Base-by-base conservation (phyloP, 2,329 filamentous ascomycete genomes). In the Venturia nashicola region DNA sequence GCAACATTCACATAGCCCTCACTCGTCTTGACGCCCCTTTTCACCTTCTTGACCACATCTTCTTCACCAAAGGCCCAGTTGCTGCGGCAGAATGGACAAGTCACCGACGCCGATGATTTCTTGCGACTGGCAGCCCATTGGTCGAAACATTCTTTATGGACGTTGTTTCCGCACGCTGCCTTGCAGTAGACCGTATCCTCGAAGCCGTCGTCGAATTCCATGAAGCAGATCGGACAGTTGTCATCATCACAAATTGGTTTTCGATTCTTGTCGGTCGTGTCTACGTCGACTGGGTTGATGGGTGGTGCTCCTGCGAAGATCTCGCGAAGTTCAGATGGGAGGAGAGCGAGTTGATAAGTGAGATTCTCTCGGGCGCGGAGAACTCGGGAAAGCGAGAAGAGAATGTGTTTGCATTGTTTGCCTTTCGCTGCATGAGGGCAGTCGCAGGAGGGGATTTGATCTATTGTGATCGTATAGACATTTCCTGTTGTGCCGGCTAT, bases 1-100 rank as follows among this genome's bases (percentile, higher is more conserved):
- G 82, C 84, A 3, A 87, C 80, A 69, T 87, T 87, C 59, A 86
- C 74, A 68, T 87, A 87, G 0, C 85, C 85, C 43, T 86, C 83
- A 0, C 69, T 69, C 32, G 76, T 77, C 0, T 74, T 66, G 5
- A 69, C 69, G 3, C 78, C 76, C 36, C 18, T 48, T 66, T 76
- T 79, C 59, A 74, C 75, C 32, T 83, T 77, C 42, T 74, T 76
- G 43, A 76, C 76, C 8, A 80, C 72, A 66, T 75, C 73, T 23
- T 59, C 72, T 23, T 80, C 79, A 0, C 75, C 77, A 2, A 71
- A 69, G 67, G 80, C 74, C 85, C 85, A 87, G 0, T 71, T 69
- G 14, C 80, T 82, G 14, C 84, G 80, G 65, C 85, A 87, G 69
- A 83, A 82, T 0, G 85, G 85, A 68, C 85, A 87, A 0, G 83